A percentile compares a stretch with the other conserved stretches of the same genome.
Conservation (phyloP, 148 eudicot species). For the Linanthus parryae region DNA sequence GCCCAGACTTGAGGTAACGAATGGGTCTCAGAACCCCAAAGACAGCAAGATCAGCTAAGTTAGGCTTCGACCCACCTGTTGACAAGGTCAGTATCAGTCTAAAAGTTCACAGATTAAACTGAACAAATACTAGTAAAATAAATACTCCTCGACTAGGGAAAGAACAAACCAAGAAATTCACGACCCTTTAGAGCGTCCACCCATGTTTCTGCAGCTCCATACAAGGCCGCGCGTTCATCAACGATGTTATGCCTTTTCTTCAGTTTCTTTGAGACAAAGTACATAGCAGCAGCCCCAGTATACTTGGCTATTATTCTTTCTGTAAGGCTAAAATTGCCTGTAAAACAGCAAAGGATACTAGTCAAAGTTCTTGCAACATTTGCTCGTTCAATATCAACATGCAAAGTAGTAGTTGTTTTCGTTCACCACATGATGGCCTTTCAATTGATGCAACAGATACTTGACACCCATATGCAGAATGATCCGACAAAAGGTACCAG, state of each 20-base stretch:
- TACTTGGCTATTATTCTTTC: constrained; percentile 77
- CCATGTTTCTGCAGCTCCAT: constrained; percentile 95
- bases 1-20: constrained; percentile 78
- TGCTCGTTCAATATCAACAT: no score
- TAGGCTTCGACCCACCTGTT: constrained; percentile 74
- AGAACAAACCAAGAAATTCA: constrained; percentile 66
- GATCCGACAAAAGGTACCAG: no score
- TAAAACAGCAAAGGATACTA: neutral
- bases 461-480: no score
- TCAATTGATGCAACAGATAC: no score
- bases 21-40: constrained; percentile 90
- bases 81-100: no score
- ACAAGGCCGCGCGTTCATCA: constrained; percentile 78
- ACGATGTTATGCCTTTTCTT: constrained; percentile 84
- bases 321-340: constrained; percentile 84
- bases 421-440: no score
- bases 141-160: no score
- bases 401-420: no score
- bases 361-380: no score
- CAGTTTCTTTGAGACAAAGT: constrained; percentile 80
- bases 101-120: no score
- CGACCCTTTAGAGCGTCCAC: constrained; percentile 87
- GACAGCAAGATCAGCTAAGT: constrained; percentile 86
- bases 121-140: no score
- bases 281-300: constrained; percentile 95